Base-by-base conservation (phyloP, 2,329 filamentous ascomycete genomes). In the Cytospora leucostoma region DNA sequence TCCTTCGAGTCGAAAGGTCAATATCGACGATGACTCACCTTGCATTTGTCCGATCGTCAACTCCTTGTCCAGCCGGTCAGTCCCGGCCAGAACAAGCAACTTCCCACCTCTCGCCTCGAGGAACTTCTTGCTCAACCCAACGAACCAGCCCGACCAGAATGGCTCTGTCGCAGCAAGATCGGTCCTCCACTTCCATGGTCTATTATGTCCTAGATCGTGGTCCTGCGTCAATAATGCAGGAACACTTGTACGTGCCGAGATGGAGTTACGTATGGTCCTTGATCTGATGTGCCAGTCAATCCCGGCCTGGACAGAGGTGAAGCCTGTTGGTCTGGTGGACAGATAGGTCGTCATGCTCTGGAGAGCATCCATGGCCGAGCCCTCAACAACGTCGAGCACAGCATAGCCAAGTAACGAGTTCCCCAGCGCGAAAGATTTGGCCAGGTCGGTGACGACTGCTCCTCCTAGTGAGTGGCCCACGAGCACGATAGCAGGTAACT, bases 41-140 rank as follows among this genome's bases (percentile, higher is more conserved):
- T 97, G 93, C 93, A 97, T 97, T 77, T 97, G 93, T 17, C 93
- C 93, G 74, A 97, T 97, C 75, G 92, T 97, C 71, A 97, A 78
- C 72, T 96, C 93, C 68, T 91, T 96, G 74, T 97, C 93, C 63
- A 97, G 75, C 56, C 93, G 83, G 77, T 97, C 94, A 12, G 93
- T 97, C 19, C 93, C 93, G 3, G 93, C 94, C 37, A 97, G 82
- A 58, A 97, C 77, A 57, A 97, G 78, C 65, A 96, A 75, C 75
- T 97, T 97, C 10, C 93, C 93, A 34, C 92, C 93, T 66, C 84
- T 87, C 0, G 90, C 91, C 59, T 82, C 83, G 51, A 97, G 81
- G 72, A 98, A 99, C 77, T 96, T 97, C 70, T 85, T 86, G 74
- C 92, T 96, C 70, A 98, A 81, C 0, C 93, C 93, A 12, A 86